These are phyloP conservation scores for Solanum tarapatanum DNA, from an alignment of 257 asterid species.

Conservation along the genomic window DNA sequence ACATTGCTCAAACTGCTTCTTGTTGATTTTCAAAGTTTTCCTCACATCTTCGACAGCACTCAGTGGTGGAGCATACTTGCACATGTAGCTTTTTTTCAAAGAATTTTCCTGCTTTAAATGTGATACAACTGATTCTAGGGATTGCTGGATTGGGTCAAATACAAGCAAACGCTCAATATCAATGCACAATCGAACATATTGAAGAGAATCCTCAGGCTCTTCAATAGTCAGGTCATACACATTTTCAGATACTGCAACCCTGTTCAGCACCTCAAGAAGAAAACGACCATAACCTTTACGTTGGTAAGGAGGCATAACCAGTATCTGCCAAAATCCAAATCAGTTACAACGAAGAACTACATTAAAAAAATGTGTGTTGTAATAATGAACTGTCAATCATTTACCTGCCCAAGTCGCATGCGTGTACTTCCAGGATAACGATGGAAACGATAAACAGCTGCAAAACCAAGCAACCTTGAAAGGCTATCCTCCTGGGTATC, in stretches of 20 bases:
- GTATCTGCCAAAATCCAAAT: constrained; percentile 40
- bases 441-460: constrained; percentile 77
- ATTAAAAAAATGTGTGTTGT: background rate
- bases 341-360: background rate
- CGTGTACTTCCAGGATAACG: constrained; percentile 59
- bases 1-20: constrained; percentile 70
- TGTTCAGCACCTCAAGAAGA: constrained; percentile 60
- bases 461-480: constrained; percentile 57
- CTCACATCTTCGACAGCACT: constrained; percentile 48
- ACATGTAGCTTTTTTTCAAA: constrained; percentile 38
- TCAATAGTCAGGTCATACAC: constrained; percentile 79
- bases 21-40: constrained; percentile 67
- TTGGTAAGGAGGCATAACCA: constrained; percentile 77
- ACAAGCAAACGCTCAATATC: constrained; percentile 67
- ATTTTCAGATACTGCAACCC: constrained; percentile 48
- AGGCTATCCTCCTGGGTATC: constrained; percentile 19
- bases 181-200: constrained; percentile 66
- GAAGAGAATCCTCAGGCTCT: constrained; percentile 89
- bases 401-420: constrained; percentile 93
- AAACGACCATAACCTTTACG: constrained; percentile 67
- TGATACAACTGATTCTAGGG: constrained; percentile 34
- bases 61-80: constrained; percentile 38
- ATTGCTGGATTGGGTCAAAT: constrained; percentile 43
- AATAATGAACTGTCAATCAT: background rate
- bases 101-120: constrained; percentile 42